These are phyloP conservation scores for Gryganskiella cystojenkinii DNA, from an alignment of 192 early-diverging fungal species.

Conservation along the genomic window DNA sequence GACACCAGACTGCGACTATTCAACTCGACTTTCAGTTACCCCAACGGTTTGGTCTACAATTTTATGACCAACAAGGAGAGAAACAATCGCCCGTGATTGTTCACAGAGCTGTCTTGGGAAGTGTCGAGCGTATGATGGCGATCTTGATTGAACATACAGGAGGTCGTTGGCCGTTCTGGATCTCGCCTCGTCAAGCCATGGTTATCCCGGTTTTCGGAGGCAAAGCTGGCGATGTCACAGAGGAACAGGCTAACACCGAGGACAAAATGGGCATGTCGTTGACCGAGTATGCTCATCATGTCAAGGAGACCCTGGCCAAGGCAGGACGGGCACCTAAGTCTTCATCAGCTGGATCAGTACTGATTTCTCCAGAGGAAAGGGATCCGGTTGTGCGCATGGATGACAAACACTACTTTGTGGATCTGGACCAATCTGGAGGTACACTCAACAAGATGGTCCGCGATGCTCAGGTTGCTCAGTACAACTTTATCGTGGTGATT, in stretches of 20 bases:
- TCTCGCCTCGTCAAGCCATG: constrained; percentile 89
- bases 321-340: constrained; percentile 19
- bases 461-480: constrained; percentile 82
- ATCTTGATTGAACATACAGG: constrained; percentile 93
- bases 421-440: constrained; percentile 76
- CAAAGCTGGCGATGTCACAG: constrained; percentile 18
- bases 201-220: constrained; percentile 77
- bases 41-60: constrained; percentile 82
- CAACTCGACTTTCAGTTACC: constrained; percentile 98
- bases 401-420: constrained; percentile 79
- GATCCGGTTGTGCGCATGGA: constrained; percentile 58
- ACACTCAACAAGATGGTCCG: constrained; percentile 82
- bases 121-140: constrained; percentile 95
- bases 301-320: constrained; percentile 49
- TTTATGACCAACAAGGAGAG: constrained; percentile 72
- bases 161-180: constrained; percentile 96
- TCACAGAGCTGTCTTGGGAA: constrained; percentile 92
- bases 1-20: constrained; percentile 94
- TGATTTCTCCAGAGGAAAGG: not conserved
- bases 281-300: constrained; percentile 74
- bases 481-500: constrained; percentile 90
- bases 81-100: constrained; percentile 88
- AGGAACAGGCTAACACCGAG: constrained; percentile 5
- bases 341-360: not conserved
- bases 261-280: constrained; percentile 45